phyloP scores from a whole-genome alignment of 208 protist species.

The Naegleria fowleri region DNA sequence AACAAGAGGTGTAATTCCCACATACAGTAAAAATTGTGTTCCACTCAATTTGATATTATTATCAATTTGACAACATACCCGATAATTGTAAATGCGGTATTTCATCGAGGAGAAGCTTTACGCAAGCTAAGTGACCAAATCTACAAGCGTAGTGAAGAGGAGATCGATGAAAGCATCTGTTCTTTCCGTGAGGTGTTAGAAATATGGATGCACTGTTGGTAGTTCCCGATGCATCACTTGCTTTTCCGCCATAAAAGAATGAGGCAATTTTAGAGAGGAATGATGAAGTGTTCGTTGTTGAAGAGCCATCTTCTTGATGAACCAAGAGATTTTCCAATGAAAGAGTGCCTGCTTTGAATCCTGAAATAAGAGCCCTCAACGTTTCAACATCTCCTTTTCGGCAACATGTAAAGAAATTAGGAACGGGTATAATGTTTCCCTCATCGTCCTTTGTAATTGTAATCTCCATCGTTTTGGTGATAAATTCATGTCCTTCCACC shows the following conservation, averaged over 20 bases:
- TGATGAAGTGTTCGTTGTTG: neutral
- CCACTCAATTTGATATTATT: too few species aligned
- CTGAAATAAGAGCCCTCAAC: neutral
- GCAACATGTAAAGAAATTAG: constrained; percentile 10
- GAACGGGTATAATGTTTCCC: neutral
- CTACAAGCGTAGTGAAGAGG: neutral
- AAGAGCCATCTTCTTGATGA: neutral
- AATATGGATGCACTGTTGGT: neutral
- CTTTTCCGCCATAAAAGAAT: neutral
- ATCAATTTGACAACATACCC: neutral
- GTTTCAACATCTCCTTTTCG: neutral
- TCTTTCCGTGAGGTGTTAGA: neutral
- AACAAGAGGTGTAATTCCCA: too few species aligned
- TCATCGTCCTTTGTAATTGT: neutral
- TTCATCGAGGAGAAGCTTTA: neutral
- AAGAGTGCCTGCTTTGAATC: neutral
- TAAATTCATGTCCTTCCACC: too few species aligned
- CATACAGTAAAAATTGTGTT: too few species aligned
- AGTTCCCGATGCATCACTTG: neutral
- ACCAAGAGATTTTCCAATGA: neutral
- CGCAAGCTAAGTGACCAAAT: neutral
- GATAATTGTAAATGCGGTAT: neutral
- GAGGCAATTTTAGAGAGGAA: neutral
- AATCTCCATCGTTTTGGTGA: neutral
- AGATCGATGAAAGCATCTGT: neutral